Percentiles rank a stretch among this genome's conserved stretches.
Evolutionary conservation across 352 stramenopile genomes (phyloP).

Genomic region (Phytophthora pini): DNA sequence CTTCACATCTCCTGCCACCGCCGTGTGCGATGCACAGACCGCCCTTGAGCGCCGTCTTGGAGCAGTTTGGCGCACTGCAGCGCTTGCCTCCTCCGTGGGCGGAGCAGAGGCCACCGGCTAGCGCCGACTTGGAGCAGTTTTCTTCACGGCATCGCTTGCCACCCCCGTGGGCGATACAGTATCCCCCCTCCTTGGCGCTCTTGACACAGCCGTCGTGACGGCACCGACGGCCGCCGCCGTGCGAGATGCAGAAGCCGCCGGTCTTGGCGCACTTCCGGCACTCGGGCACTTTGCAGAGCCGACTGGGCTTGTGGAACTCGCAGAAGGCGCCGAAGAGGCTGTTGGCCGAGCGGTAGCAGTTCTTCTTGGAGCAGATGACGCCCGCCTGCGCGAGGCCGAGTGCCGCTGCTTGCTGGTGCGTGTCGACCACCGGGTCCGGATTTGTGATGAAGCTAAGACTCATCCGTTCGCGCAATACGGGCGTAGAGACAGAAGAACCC

Average conservation of each 20-base stretch:
- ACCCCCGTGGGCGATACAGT: conserved; percentile 67
- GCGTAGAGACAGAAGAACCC: conserved; percentile 24
- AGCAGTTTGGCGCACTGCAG: conserved; percentile 53
- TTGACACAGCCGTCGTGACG: conserved; percentile 63
- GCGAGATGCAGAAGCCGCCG: conserved; percentile 81
- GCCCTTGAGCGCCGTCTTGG: conserved; percentile 74
- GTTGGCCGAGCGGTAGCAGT: conserved; percentile 61
- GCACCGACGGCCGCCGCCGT: conserved; percentile 69
- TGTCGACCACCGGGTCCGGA: conserved; percentile 12
- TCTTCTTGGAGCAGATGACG: conserved; percentile 67
- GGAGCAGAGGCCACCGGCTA: conserved; percentile 71
- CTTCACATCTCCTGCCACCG: conserved; percentile 61
- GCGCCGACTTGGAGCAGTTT: conserved; percentile 66
- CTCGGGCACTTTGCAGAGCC: conserved; percentile 65
- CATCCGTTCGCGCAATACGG: conserved; percentile 49
- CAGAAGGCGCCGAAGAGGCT: conserved; percentile 62
- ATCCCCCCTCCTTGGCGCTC: conserved; percentile 75
- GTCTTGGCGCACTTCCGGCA: conserved; percentile 73
- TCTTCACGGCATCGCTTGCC: conserved; percentile 61
- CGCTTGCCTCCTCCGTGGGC: conserved; percentile 73
- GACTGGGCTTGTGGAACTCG: conserved; percentile 71
- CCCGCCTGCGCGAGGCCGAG: conserved; percentile 3
- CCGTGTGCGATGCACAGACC: conserved; percentile 71
- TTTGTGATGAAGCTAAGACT: conserved; percentile 73
- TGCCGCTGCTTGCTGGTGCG: not conserved